phyloP scores from a whole-genome alignment of 2,329 filamentous ascomycete genomes.

The Aspergillus pseudoviridinutans region DNA sequence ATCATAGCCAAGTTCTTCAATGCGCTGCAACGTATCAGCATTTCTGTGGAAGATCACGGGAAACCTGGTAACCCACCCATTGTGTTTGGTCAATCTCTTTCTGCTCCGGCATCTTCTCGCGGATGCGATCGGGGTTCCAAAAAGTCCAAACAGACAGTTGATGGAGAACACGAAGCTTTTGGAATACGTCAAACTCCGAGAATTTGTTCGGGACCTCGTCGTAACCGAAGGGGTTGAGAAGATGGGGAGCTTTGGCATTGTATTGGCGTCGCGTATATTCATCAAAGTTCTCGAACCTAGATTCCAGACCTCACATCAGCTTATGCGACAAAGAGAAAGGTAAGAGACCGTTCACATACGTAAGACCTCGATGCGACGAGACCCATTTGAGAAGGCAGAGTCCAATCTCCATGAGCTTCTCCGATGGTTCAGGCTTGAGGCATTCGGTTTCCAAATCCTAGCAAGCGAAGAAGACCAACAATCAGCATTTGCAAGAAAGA shows the following conservation, averaged over 20 bases:
- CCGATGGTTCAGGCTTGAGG: conserved; percentile 68
- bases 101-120: conserved; percentile 79
- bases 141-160: conserved; percentile 88
- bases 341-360: conserved; percentile 54
- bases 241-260: conserved; percentile 66
- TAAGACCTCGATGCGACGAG: conserved; percentile 87
- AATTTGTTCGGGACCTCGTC: conserved; percentile 72
- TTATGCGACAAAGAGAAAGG: not conserved
- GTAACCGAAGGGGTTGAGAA: conserved; percentile 78
- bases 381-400: conserved; percentile 86
- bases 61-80: conserved; percentile 61
- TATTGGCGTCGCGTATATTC: conserved; percentile 91
- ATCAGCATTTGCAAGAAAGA: conserved; percentile 8
- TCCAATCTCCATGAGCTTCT: conserved; percentile 73
- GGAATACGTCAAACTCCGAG: conserved; percentile 73
- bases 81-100: conserved; percentile 74
- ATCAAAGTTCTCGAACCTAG: conserved; percentile 80
- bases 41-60: not conserved
- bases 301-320: conserved; percentile 7
- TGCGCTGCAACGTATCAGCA: conserved; percentile 36
- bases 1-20: conserved; percentile 68
- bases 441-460: conserved; percentile 89
- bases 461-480: conserved; percentile 1
- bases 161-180: conserved; percentile 75
- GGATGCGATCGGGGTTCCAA: conserved; percentile 78